Evolutionary conservation across 768 basidiomycete genomes (phyloP).

Genomic region (Naganishia antarctica): DNA sequence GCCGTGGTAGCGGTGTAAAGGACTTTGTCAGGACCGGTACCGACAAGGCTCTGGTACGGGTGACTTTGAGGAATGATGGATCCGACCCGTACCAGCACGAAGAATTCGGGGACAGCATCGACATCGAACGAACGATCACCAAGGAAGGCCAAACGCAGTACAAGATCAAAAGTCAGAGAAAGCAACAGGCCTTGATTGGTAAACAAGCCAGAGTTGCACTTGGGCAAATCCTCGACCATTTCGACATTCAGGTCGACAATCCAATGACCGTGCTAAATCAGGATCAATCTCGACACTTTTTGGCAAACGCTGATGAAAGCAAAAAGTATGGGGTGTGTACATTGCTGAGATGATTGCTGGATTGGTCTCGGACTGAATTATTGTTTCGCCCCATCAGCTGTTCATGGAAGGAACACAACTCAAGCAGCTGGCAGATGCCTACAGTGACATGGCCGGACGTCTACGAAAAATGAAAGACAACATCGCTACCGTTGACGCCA

Average conservation of each 20-base stretch:
- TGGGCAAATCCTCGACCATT: constrained; percentile 76
- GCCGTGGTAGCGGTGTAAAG: constrained; percentile 77
- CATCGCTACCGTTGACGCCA: constrained; percentile 63
- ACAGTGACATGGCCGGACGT: constrained; percentile 60
- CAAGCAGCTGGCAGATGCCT: constrained; percentile 78
- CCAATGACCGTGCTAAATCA: constrained; percentile 74
- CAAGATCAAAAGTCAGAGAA: constrained; percentile 51
- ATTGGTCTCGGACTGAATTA: neutral
- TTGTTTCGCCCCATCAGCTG: constrained; percentile 56
- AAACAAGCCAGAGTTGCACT: constrained; percentile 74
- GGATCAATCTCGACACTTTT: constrained; percentile 74
- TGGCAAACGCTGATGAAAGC: constrained; percentile 69
- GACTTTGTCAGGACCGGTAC: constrained; percentile 81
- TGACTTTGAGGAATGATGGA: constrained; percentile 82
- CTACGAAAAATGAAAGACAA: constrained; percentile 52
- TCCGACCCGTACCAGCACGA: constrained; percentile 79
- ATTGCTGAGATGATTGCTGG: neutral
- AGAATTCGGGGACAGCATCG: constrained; percentile 79
- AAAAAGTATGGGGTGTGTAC: constrained; percentile 80
- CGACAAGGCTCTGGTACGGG: constrained; percentile 69
- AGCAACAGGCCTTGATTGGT: constrained; percentile 62
- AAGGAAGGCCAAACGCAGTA: constrained; percentile 52
- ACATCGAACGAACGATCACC: constrained; percentile 73
- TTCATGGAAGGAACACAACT: constrained; percentile 92
- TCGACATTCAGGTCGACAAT: constrained; percentile 72